Percentiles rank a stretch among this genome's conserved stretches.
Evolutionary conservation across 306 rosid genomes (phyloP).

Genomic region (Trichosanthes truncata): DNA sequence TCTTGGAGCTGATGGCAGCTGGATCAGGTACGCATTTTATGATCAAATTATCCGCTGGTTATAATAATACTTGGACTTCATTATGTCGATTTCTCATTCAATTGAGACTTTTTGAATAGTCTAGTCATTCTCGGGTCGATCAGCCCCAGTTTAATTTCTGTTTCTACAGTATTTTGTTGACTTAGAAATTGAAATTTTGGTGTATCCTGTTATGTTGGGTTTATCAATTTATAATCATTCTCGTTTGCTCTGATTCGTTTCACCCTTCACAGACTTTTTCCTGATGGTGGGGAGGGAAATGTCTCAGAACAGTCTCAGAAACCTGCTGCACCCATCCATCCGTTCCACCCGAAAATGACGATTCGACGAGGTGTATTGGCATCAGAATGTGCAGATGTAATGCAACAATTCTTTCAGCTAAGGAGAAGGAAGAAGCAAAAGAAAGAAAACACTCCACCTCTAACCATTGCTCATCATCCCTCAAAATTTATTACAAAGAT

Average conservation of each 20-base stretch:
- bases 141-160: no score
- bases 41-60: background rate
- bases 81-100: background rate
- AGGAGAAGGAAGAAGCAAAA: slow-evolving; percentile 54
- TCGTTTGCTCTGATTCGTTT: background rate
- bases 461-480: slow-evolving; percentile 35
- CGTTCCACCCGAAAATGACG: slow-evolving; percentile 86
- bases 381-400: slow-evolving; percentile 64
- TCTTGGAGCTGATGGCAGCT: slow-evolving; percentile 99
- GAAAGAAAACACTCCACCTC: slow-evolving; percentile 28
- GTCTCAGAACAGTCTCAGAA: slow-evolving; percentile 34
- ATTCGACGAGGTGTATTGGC: slow-evolving; percentile 68
- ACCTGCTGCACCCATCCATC: slow-evolving; percentile 74
- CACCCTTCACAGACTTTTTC: slow-evolving; percentile 49
- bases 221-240: background rate
- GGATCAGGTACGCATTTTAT: slow-evolving; percentile 64
- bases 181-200: background rate
- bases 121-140: background rate
- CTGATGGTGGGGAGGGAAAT: slow-evolving; percentile 47
- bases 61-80: background rate
- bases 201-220: background rate
- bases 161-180: background rate
- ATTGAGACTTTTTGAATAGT: background rate
- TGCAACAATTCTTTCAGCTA: slow-evolving; percentile 91
- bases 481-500: slow-evolving; percentile 55